Conservation (phyloP, 2,329 filamentous ascomycete genomes). For the Myriosclerotinia curreyana region DNA sequence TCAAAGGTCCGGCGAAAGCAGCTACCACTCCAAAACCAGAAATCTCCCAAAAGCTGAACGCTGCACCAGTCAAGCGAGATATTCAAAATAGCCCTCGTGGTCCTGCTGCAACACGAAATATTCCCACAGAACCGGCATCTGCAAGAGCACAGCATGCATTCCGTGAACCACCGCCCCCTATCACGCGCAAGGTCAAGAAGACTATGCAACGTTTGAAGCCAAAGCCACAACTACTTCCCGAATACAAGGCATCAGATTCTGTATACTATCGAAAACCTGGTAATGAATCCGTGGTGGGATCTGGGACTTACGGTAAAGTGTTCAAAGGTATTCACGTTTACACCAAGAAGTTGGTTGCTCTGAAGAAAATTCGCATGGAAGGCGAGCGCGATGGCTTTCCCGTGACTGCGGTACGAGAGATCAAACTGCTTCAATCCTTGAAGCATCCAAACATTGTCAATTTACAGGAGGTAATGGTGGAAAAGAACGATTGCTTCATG, state of each 20-base stretch:
- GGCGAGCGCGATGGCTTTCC: slow-evolving; percentile 88
- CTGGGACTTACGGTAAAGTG: slow-evolving; percentile 92
- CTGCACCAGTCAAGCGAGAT: slow-evolving; percentile 39
- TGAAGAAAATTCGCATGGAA: slow-evolving; percentile 93
- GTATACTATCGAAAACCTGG: slow-evolving; percentile 94
- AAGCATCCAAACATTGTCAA: slow-evolving; percentile 80
- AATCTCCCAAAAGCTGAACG: slow-evolving; percentile 67
- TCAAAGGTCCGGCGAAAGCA: slow-evolving; percentile 70
- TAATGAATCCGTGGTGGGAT: slow-evolving; percentile 95
- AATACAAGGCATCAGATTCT: slow-evolving; percentile 76
- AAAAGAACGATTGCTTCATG: slow-evolving; percentile 99
- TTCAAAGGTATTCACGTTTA: slow-evolving; percentile 95
- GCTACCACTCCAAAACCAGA: slow-evolving; percentile 57
- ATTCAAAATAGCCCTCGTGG: slow-evolving; percentile 38
- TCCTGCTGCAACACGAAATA: slow-evolving; percentile 43
- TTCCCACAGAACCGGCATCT: slow-evolving; percentile 55
- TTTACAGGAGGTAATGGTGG: slow-evolving; percentile 92
- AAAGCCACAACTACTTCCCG: slow-evolving; percentile 65
- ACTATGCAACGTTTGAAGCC: slow-evolving; percentile 68
- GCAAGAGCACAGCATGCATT: slow-evolving; percentile 40
- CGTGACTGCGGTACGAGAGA: slow-evolving; percentile 85
- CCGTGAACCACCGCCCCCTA: slow-evolving; percentile 41
- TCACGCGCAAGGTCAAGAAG: slow-evolving; percentile 59
- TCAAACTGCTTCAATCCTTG: slow-evolving; percentile 85
- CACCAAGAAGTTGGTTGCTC: slow-evolving; percentile 74